These are phyloP conservation scores for Parastagonospora avenae DNA, from an alignment of 2,329 filamentous ascomycete genomes.

Conservation along the genomic window DNA sequence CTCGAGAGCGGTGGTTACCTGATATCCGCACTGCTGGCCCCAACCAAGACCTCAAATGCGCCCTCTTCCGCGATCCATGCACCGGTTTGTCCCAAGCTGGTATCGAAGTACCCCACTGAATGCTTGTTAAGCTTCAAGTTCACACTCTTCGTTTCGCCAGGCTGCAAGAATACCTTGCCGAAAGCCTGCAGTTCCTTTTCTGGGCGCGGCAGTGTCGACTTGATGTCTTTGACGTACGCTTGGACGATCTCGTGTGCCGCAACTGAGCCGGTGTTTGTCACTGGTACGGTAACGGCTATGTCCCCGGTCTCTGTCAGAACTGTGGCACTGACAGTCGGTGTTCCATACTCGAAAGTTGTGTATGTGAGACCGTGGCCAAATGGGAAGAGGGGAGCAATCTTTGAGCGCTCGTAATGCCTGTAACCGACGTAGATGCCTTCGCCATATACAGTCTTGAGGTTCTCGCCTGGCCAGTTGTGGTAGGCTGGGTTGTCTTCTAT, in stretches of 20 bases:
- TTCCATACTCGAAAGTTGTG: slow-evolving; percentile 71
- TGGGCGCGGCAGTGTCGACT: slow-evolving; percentile 66
- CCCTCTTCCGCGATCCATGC: slow-evolving; percentile 72
- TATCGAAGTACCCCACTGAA: slow-evolving; percentile 66
- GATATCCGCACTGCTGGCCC: slow-evolving; percentile 67
- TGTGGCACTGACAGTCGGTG: slow-evolving; percentile 57
- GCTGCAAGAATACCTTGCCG: slow-evolving; percentile 50
- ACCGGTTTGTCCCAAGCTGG: slow-evolving; percentile 50
- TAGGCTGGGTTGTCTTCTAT: slow-evolving; percentile 70
- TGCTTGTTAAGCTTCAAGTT: slow-evolving; percentile 50
- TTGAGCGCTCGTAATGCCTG: slow-evolving; percentile 69
- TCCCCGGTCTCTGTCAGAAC: slow-evolving; percentile 53
- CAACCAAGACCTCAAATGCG: slow-evolving; percentile 64
- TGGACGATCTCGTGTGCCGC: slow-evolving; percentile 70
- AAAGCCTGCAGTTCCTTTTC: slow-evolving; percentile 75
- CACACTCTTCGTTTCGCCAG: slow-evolving; percentile 44
- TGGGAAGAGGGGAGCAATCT: slow-evolving; percentile 67
- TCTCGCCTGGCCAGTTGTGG: slow-evolving; percentile 75
- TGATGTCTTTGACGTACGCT: slow-evolving; percentile 68
- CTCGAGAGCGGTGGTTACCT: slow-evolving; percentile 53
- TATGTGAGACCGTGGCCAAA: slow-evolving; percentile 83
- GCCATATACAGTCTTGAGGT: slow-evolving; percentile 69
- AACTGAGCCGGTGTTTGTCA: slow-evolving; percentile 63
- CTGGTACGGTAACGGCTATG: slow-evolving; percentile 55
- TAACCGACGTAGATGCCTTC: slow-evolving; percentile 78